Conservation (phyloP, 768 basidiomycete species). For the Boletus patriciae region DNA sequence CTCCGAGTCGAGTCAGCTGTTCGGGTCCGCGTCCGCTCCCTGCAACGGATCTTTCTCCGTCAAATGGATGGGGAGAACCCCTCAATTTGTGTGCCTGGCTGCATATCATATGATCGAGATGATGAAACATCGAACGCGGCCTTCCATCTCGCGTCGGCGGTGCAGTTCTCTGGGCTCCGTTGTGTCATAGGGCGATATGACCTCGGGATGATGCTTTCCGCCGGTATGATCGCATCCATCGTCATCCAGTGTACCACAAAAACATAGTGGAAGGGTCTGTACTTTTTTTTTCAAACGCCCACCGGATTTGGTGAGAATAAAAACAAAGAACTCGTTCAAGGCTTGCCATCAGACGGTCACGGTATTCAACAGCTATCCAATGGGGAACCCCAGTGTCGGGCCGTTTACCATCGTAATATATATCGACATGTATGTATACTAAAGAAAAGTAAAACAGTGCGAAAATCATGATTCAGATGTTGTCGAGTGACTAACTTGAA, state of each 20-base stretch:
- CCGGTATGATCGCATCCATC: not conserved
- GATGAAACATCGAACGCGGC: not conserved
- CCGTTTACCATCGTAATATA: no score
- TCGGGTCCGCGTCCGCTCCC: no score
- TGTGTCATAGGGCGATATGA: not conserved
- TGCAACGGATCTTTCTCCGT: not conserved
- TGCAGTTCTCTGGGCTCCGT: not conserved
- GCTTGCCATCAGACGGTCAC: no score
- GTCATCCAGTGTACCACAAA: not conserved
- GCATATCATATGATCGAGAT: not conserved
- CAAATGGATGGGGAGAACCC: not conserved
- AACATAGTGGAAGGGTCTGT: not conserved
- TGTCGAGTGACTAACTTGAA: no score
- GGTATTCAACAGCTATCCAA: no score
- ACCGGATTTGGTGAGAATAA: no score
- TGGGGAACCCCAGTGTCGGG: no score
- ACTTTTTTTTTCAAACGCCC: no score
- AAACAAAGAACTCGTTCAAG: no score
- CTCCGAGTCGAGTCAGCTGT: not conserved
- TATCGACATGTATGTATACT: no score
- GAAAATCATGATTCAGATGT: no score
- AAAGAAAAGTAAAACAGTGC: no score
- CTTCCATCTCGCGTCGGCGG: not conserved
- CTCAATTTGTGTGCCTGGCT: not conserved
- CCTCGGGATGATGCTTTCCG: not conserved